Evolutionary conservation across 75 land plant species (phyloP), one percentile per base, ranked within the genome.

Genomic region (Cunninghamia lanceolata): DNA sequence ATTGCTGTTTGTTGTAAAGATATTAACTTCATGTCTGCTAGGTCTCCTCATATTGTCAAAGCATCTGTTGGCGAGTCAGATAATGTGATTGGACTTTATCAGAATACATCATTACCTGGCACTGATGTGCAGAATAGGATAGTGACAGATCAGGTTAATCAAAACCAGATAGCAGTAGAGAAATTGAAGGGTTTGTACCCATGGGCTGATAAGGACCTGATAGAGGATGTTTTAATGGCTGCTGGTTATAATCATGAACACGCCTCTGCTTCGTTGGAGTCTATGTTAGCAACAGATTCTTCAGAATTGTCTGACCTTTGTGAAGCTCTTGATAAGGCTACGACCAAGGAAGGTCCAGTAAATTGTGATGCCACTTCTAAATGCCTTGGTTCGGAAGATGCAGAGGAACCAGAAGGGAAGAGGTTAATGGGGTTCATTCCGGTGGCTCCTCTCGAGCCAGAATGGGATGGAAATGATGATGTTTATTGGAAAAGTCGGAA

Each of bases 401-500:
- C 30, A 28, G 68, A 25, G 68, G 68, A 63, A 7, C 28, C 68
- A 25, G 68, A 63, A 38, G 28, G 42, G 8, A 77, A 39, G 13
- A 43, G 0, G 42, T 19, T 3, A 21, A 5, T 19, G 39, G 47
- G 82, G 32, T n/a, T 42, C 47, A 80, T 28, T 32, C 50, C n/a
- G 30, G 56, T 35, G 35, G 84, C 84, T 53, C 89, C 89, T 53
- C 71, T 42, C 63, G 94, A 94, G 79, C 94, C 94, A 71, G 96
- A 94, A 83, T 93, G 93, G 94, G 92, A 91, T 63, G 82, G 42
- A 80, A 93, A 94, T 30, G 94, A 95, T 86, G 96, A 95, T 81
- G 78, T 95, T 19, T 95, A 95, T 85, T 86, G 91, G 66, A 89
- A 78, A 83, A 91, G 93, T 74, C 91, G 97, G 13, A 93, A 87